Conservation (phyloP, 768 basidiomycete species). For the Lactarius vividus region DNA sequence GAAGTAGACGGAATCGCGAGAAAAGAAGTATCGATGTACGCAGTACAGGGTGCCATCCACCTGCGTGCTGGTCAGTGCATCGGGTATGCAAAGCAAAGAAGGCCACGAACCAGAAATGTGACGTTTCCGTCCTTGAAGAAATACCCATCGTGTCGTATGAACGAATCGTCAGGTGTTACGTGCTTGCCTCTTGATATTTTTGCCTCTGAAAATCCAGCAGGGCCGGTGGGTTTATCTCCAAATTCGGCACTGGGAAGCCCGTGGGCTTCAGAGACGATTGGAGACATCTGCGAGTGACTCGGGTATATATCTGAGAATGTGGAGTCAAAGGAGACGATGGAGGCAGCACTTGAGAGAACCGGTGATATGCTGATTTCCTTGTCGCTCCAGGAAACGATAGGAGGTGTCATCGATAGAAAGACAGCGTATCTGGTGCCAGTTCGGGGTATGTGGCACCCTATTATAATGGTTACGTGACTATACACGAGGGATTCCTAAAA, state of each 20-base stretch:
- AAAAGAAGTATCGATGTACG: slow-evolving; percentile 26
- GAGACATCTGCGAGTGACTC: background rate
- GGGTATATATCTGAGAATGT: background rate
- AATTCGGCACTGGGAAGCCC: background rate
- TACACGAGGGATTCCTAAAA: no score
- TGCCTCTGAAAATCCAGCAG: background rate
- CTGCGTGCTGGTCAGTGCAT: slow-evolving; percentile 6
- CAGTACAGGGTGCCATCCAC: slow-evolving; percentile 22
- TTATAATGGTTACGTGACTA: no score
- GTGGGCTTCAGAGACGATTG: background rate
- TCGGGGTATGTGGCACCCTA: no score
- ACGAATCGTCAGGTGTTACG: background rate
- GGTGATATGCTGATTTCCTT: background rate
- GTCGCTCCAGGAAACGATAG: background rate
- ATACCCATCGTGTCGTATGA: slow-evolving; percentile 17
- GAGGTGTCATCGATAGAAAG: slow-evolving; percentile 2
- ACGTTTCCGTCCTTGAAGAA: slow-evolving; percentile 23
- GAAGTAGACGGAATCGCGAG: slow-evolving; percentile 26
- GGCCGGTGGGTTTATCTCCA: background rate
- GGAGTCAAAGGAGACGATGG: slow-evolving; percentile 8
- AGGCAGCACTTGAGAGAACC: background rate
- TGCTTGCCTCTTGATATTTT: background rate
- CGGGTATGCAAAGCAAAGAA: no score
- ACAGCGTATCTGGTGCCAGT: background rate
- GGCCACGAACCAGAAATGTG: slow-evolving; percentile 18